Conservation (phyloP, 371 early-diverging fungal genomes). For the Conidiobolus incongruus region DNA sequence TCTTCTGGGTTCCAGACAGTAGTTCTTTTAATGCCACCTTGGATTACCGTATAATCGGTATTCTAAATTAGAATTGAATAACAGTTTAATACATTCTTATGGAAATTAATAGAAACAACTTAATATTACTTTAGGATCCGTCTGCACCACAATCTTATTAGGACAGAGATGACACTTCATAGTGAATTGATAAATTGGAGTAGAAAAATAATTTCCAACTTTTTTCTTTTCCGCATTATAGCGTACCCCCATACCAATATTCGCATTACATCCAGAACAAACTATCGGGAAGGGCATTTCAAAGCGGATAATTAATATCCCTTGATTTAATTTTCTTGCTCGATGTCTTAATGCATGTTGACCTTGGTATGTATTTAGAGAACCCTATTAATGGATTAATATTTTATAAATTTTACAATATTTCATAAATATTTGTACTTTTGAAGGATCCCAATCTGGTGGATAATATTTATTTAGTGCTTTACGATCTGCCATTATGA, state of each 20-base stretch:
- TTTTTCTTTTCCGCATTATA: conserved; percentile 90
- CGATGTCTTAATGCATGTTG: conserved; percentile 76
- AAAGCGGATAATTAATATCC: conserved; percentile 70
- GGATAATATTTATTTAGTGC: conserved; percentile 40
- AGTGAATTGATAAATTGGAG: conserved; percentile 70
- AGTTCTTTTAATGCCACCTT: conserved; percentile 52
- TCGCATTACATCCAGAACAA: conserved; percentile 67
- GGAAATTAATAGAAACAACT: neutral
- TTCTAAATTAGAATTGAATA: conserved; percentile 20
- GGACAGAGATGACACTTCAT: conserved; percentile 82
- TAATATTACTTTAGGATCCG: conserved; percentile 65
- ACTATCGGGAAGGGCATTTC: conserved; percentile 81
- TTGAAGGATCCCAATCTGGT: conserved; percentile 45
- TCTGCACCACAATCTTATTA: conserved; percentile 76
- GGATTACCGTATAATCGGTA: conserved; percentile 42
- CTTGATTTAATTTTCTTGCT: conserved; percentile 73
- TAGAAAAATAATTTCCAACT: conserved; percentile 68
- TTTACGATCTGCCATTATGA: conserved; percentile 6
- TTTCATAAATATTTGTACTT: conserved; percentile 12
- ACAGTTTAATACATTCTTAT: no score
- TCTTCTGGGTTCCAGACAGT: conserved; percentile 55
- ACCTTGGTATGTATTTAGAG: conserved; percentile 61
- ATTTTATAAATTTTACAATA: neutral
- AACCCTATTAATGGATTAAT: conserved; percentile 19
- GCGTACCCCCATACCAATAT: conserved; percentile 70